Evolutionary conservation across 179 eudicot genomes (phyloP).

Genomic region (Camellia oleifera): DNA sequence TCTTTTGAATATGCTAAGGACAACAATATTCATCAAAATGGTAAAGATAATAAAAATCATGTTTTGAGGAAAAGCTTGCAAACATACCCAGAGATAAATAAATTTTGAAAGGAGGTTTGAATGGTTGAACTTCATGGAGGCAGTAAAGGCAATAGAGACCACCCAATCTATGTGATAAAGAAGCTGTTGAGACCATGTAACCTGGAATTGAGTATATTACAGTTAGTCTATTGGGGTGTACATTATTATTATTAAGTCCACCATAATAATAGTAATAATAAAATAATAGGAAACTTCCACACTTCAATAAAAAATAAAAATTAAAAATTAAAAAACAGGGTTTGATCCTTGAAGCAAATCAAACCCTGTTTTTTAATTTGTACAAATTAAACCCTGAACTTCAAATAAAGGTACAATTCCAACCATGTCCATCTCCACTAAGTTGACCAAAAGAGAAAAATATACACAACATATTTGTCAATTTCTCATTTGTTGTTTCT

Average conservation of each 20-base stretch:
- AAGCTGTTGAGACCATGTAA: conserved; percentile 45
- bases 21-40: neutral
- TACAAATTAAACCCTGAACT: too few species aligned
- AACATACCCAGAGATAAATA: conserved; percentile 73
- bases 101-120: conserved; percentile 75
- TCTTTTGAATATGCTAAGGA: neutral
- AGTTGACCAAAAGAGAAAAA: too few species aligned
- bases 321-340: neutral
- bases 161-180: conserved; percentile 62
- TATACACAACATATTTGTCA: too few species aligned
- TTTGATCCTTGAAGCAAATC: too few species aligned
- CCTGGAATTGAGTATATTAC: conserved; percentile 39
- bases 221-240: neutral
- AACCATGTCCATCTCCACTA: too few species aligned
- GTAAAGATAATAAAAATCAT: neutral
- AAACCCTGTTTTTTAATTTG: too few species aligned
- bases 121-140: conserved; percentile 81
- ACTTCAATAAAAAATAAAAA: neutral
- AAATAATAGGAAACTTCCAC: neutral
- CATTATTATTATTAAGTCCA: too few species aligned
- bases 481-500: too few species aligned
- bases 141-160: conserved; percentile 82
- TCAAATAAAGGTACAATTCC: too few species aligned
- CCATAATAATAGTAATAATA: neutral
- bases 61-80: neutral